These are phyloP conservation scores for Suillus subaureus DNA, from an alignment of 768 basidiomycete genomes.

Conservation along the genomic window DNA sequence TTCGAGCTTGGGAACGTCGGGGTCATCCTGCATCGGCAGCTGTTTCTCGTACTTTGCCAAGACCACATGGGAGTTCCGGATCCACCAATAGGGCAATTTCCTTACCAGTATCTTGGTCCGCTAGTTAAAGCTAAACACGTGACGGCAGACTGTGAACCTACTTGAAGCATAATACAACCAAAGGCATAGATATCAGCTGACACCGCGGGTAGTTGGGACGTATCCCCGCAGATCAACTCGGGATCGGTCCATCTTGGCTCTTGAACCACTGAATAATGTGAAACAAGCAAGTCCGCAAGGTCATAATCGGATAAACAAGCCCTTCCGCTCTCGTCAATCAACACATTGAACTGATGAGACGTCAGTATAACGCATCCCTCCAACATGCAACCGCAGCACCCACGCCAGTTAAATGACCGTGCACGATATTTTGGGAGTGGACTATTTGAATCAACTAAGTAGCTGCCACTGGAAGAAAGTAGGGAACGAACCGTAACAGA, in stretches of 20 bases:
- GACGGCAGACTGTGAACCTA: background rate
- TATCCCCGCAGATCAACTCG: constrained; percentile 4
- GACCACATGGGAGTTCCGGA: background rate
- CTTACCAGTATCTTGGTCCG: constrained; percentile 8
- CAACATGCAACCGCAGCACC: background rate
- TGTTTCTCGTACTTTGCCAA: background rate
- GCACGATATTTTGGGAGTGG: constrained; percentile 7
- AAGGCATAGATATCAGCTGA: constrained; percentile 10
- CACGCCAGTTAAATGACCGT: constrained; percentile 13
- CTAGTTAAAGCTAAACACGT: background rate
- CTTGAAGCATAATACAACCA: constrained; percentile 10
- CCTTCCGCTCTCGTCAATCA: constrained; percentile 7
- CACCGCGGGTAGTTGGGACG: background rate
- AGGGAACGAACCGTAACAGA: constrained; percentile 37
- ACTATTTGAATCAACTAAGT: background rate
- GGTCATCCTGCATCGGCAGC: constrained; percentile 4
- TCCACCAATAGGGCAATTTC: constrained; percentile 8
- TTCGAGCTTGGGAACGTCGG: background rate
- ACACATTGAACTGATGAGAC: constrained; percentile 11
- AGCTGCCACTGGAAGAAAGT: background rate
- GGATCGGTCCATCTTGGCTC: constrained; percentile 11
- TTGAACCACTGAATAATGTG: background rate
- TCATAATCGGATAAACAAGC: constrained; percentile 3
- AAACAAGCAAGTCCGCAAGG: background rate
- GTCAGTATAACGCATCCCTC: too few relatives aligned